These are phyloP conservation scores for Aspergillus saccharolyticus DNA, from an alignment of 495 filamentous ascomycete genomes.

Conservation along the genomic window DNA sequence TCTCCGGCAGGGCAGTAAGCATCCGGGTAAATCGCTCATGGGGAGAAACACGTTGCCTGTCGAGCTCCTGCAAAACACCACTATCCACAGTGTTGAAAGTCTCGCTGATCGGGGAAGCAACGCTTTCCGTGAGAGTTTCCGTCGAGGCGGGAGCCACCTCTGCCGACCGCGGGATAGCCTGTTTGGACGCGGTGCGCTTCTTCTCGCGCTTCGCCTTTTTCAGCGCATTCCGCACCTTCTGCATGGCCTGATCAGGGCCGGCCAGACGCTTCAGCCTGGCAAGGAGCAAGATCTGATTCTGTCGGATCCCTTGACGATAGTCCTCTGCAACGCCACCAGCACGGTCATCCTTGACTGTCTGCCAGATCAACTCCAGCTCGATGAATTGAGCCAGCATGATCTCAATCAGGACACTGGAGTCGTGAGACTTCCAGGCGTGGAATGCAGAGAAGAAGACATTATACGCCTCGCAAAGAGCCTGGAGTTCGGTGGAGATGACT, in stretches of 20 bases:
- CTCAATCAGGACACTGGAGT: slow-evolving; percentile 82
- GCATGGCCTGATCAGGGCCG: slow-evolving; percentile 74
- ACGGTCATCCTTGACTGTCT: slow-evolving; percentile 87
- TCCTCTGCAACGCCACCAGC: slow-evolving; percentile 82
- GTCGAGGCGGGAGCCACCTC: slow-evolving; percentile 30
- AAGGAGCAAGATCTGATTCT: slow-evolving; percentile 87
- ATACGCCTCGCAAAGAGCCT: slow-evolving; percentile 55
- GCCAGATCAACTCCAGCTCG: slow-evolving; percentile 92
- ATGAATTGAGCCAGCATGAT: slow-evolving; percentile 96
- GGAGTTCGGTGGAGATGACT: slow-evolving; percentile 38
- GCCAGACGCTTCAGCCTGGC: slow-evolving; percentile 86
- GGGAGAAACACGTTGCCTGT: slow-evolving; percentile 32
- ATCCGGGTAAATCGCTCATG: slow-evolving; percentile 48
- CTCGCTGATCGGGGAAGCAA: slow-evolving; percentile 44
- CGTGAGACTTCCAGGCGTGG: slow-evolving; percentile 89
- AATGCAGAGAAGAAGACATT: slow-evolving; percentile 86
- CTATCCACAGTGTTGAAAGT: slow-evolving; percentile 40
- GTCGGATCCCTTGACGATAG: slow-evolving; percentile 85
- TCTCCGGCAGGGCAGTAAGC: slow-evolving; percentile 70
- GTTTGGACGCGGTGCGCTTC: slow-evolving; percentile 50
- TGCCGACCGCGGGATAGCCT: slow-evolving; percentile 56
- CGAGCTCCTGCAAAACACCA: slow-evolving; percentile 34
- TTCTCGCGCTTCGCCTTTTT: slow-evolving; percentile 67
- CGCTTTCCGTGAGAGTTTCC: slow-evolving; percentile 37
- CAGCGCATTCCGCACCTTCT: slow-evolving; percentile 76